These are phyloP conservation scores for Gloeostereum incarnatum DNA, from an alignment of 768 basidiomycete genomes.

Conservation along the genomic window DNA sequence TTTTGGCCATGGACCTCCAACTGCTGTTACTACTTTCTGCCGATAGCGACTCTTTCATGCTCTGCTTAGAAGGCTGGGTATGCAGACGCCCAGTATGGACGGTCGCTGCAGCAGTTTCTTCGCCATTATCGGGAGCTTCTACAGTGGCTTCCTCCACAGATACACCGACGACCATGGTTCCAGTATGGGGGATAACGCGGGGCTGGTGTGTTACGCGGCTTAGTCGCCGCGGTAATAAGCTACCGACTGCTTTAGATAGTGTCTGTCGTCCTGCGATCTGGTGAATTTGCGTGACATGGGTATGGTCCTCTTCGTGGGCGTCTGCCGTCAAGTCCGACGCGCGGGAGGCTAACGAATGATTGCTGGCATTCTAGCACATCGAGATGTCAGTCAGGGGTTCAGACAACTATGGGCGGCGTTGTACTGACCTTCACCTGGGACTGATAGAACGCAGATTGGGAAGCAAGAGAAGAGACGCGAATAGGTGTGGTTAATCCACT, in stretches of 20 bases:
- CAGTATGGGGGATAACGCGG: slow-evolving; percentile 20
- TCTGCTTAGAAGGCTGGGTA: slow-evolving; percentile 24
- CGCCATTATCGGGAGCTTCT: slow-evolving; percentile 17
- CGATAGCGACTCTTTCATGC: slow-evolving; percentile 13
- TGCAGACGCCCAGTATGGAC: slow-evolving; percentile 23
- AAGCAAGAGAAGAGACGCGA: slow-evolving; percentile 25
- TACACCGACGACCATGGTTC: slow-evolving; percentile 32
- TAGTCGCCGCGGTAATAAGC: slow-evolving; percentile 35
- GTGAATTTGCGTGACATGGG: slow-evolving; percentile 39
- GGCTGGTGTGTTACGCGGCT: slow-evolving; percentile 30
- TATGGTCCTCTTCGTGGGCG: slow-evolving; percentile 28
- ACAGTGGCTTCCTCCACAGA: slow-evolving; percentile 38
- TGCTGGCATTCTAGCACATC: slow-evolving; percentile 29
- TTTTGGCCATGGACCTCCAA: slow-evolving; percentile 28
- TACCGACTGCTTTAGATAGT: slow-evolving; percentile 30
- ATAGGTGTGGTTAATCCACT: slow-evolving; percentile 22
- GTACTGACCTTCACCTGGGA: slow-evolving; percentile 29
- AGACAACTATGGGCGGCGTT: slow-evolving; percentile 1
- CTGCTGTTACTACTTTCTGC: slow-evolving; percentile 10
- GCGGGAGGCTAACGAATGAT: slow-evolving; percentile 33
- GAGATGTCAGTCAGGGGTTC: slow-evolving; percentile 7
- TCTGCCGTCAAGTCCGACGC: slow-evolving; percentile 24
- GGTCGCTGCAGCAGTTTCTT: slow-evolving; percentile 16
- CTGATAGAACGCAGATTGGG: slow-evolving; percentile 40
- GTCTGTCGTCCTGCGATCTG: slow-evolving; percentile 33